Evolutionary conservation across 768 basidiomycete genomes (phyloP).

Genomic region (Rubroboletus satanas): DNA sequence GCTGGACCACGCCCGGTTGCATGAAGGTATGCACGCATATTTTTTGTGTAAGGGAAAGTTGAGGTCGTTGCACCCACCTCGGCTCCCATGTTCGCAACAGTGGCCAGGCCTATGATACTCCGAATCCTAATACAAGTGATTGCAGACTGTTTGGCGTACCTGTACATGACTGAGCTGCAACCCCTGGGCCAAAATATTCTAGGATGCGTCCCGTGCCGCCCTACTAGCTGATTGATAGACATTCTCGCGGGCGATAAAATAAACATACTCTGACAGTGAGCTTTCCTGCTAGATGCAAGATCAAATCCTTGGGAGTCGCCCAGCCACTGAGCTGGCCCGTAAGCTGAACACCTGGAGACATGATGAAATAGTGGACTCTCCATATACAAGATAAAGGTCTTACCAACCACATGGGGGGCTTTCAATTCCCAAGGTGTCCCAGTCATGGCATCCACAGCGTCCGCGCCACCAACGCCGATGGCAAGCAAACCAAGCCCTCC

Average conservation of each 20-base stretch:
- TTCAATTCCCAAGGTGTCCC: conserved; percentile 98
- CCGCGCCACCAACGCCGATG: conserved; percentile 98
- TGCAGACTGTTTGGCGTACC: conserved; percentile 40
- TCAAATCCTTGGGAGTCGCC: conserved; percentile 95
- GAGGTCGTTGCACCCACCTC: conserved; percentile 99
- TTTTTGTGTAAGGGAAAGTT: conserved; percentile 90
- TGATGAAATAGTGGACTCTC: neutral
- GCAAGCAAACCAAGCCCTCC: conserved; percentile 95
- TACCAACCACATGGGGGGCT: conserved; percentile 80
- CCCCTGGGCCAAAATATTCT: conserved; percentile 96
- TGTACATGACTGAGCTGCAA: conserved; percentile 86
- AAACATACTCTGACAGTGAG: conserved; percentile 81
- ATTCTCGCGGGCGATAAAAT: neutral
- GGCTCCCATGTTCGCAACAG: conserved; percentile 98
- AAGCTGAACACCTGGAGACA: conserved; percentile 69
- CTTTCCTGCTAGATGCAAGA: conserved; percentile 89
- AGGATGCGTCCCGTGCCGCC: conserved; percentile 95
- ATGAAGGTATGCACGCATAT: conserved; percentile 85
- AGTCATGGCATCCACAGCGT: conserved; percentile 97
- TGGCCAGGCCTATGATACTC: conserved; percentile 65
- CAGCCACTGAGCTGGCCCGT: conserved; percentile 86
- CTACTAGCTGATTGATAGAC: conserved; percentile 36
- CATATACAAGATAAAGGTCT: conserved; percentile 15
- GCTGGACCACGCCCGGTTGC: conserved; percentile 88
- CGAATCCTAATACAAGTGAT: neutral